These are phyloP conservation scores for Phoma herbarum DNA, from an alignment of 2,329 filamentous ascomycete species.

Conservation along the genomic window DNA sequence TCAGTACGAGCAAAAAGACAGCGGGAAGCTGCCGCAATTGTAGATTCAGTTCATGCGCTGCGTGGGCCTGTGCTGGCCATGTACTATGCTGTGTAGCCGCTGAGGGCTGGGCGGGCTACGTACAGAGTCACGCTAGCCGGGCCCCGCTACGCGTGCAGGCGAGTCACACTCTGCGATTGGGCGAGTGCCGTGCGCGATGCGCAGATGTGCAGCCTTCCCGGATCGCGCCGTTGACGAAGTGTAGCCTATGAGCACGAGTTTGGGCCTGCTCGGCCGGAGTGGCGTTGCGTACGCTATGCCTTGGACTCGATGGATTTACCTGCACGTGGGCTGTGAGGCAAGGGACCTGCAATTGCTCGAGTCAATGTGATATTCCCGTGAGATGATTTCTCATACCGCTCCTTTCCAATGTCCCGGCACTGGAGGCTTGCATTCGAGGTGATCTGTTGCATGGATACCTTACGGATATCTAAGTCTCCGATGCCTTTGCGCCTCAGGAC, in stretches of 20 bases:
- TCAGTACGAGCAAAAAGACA: constrained; percentile 43
- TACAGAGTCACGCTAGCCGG: constrained; percentile 4
- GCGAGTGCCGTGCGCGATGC: constrained; percentile 32
- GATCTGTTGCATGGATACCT: constrained; percentile 27
- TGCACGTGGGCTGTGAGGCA: constrained; percentile 33
- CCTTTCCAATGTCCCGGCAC: constrained; percentile 13
- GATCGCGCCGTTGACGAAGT: constrained; percentile 24
- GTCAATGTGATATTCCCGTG: constrained; percentile 5
- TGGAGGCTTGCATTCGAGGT: constrained; percentile 9
- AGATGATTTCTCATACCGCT: constrained; percentile 23
- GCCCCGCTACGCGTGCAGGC: constrained; percentile 12
- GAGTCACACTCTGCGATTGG: constrained; percentile 27
- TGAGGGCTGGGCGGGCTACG: constrained; percentile 26
- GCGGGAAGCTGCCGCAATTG: constrained; percentile 44
- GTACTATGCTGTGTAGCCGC: constrained; percentile 34
- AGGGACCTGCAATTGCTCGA: constrained; percentile 19
- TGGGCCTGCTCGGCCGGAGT: constrained; percentile 26
- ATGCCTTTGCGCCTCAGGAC: constrained; percentile 39
- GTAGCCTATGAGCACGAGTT: constrained; percentile 29
- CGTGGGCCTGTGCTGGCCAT: constrained; percentile 25
- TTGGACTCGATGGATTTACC: constrained; percentile 17
- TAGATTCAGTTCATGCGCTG: constrained; percentile 48
- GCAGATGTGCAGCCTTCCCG: constrained; percentile 30
- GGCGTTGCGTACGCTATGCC: constrained; percentile 21
- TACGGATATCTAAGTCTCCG: constrained; percentile 49